Conservation (phyloP, 1,284 basidiomycete genomes). For the Cryptococcus hybrid region DNA sequence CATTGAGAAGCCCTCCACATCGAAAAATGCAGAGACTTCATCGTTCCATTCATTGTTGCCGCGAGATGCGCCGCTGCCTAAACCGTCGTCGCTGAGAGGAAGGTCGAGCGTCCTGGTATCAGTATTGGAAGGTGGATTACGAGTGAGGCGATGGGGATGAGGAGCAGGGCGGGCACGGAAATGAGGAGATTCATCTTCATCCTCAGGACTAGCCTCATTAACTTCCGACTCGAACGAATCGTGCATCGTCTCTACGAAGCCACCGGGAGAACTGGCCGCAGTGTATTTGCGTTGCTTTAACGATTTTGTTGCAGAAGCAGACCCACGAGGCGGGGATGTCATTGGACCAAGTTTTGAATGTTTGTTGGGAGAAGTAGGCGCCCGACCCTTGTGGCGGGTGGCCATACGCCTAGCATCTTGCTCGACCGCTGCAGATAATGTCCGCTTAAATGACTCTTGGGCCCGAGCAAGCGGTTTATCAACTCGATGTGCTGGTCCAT, state of each 20-base stretch:
- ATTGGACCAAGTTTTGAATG: constrained; percentile 20
- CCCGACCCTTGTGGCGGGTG: constrained; percentile 12
- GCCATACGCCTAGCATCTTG: constrained; percentile 41
- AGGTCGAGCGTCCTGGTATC: constrained; percentile 32
- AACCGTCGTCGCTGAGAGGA: constrained; percentile 42
- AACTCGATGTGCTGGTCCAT: background rate
- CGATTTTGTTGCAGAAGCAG: constrained; percentile 18
- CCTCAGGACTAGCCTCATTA: background rate
- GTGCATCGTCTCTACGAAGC: constrained; percentile 15
- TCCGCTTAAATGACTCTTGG: constrained; percentile 32
- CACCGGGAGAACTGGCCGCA: constrained; percentile 29
- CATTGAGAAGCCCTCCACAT: constrained; percentile 38
- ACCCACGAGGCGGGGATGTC: constrained; percentile 30
- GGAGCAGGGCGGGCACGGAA: background rate
- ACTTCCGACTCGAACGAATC: background rate
- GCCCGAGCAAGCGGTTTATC: background rate
- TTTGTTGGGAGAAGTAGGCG: constrained; percentile 13
- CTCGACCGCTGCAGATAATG: constrained; percentile 39
- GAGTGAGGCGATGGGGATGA: background rate
- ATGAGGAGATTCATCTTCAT: background rate
- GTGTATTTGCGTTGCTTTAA: constrained; percentile 19
- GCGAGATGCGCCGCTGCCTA: background rate
- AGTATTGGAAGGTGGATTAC: background rate
- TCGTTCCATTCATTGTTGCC: constrained; percentile 25
- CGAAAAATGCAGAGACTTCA: constrained; percentile 41